Evolutionary conservation across 192 early-diverging fungal species (phyloP).

Genomic region (Funneliformis geosporum): DNA sequence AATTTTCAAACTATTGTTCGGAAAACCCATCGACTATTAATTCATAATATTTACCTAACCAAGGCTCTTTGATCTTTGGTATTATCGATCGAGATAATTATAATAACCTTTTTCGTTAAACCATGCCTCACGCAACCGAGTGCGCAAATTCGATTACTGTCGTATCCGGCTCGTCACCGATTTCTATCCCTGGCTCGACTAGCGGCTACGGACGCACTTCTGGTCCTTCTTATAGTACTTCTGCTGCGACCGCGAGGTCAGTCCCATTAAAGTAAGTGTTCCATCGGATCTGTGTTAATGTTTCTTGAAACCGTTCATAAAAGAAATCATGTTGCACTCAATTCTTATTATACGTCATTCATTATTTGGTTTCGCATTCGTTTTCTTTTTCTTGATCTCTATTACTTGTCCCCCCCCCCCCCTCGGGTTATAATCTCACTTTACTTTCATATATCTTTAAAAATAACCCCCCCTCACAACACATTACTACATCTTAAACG

Average conservation of each 20-base stretch:
- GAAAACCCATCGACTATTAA: background rate
- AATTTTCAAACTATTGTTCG: no score
- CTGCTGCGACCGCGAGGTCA: background rate
- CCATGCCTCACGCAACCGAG: background rate
- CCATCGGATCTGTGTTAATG: background rate
- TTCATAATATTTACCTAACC: background rate
- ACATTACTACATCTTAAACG: no score
- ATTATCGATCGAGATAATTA: conserved; percentile 1
- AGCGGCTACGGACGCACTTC: background rate
- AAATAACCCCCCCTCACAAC: no score
- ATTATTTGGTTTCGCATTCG: no score
- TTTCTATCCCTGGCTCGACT: background rate
- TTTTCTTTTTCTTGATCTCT: no score
- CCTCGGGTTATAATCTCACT: no score
- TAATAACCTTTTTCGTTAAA: background rate
- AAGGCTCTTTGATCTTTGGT: background rate
- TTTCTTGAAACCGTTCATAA: background rate
- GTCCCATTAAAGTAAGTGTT: background rate
- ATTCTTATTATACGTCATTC: background rate
- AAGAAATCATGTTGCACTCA: background rate
- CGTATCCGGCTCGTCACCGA: background rate
- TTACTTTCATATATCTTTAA: no score
- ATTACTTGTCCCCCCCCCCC: no score
- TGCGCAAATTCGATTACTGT: background rate
- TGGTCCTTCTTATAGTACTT: background rate